These are phyloP conservation scores for Colletotrichum eleusines DNA, from an alignment of 2,329 filamentous ascomycete genomes.

Conservation along the genomic window DNA sequence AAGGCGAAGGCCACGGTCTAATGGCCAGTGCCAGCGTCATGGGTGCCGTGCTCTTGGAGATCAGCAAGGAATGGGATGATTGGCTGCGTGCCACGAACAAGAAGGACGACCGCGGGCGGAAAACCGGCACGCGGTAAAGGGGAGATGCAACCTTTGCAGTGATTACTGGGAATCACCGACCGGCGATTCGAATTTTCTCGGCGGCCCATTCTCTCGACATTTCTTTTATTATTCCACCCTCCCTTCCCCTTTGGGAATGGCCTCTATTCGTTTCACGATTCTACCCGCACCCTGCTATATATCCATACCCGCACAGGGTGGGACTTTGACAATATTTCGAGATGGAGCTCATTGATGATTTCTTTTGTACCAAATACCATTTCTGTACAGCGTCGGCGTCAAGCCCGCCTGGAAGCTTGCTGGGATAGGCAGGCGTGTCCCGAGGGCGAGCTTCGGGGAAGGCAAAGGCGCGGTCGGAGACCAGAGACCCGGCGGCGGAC, in stretches of 20 bases:
- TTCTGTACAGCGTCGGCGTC: conserved; percentile 30
- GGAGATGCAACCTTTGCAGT: background rate
- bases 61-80: conserved; percentile 93
- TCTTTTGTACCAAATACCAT: conserved; percentile 4
- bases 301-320: conserved; percentile 13
- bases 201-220: background rate
- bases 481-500: background rate
- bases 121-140: conserved; percentile 31
- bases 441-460: conserved; percentile 18
- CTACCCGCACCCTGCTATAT: conserved; percentile 13
- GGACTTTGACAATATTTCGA: conserved; percentile 15
- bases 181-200: background rate
- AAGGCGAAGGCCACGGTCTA: conserved; percentile 92
- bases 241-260: background rate
- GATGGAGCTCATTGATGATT: conserved; percentile 19
- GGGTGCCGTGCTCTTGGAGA: conserved; percentile 94
- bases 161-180: too few relatives aligned
- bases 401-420: conserved; percentile 11
- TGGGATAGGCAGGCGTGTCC: conserved; percentile 6
- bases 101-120: conserved; percentile 40
- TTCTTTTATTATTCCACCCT: background rate
- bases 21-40: conserved; percentile 97
- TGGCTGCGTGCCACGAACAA: conserved; percentile 73
- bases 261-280: conserved; percentile 15
- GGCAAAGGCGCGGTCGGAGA: conserved; percentile 19